Conservation (phyloP, 2,329 filamentous ascomycete genomes). For the Cryoendolithus antarcticus region DNA sequence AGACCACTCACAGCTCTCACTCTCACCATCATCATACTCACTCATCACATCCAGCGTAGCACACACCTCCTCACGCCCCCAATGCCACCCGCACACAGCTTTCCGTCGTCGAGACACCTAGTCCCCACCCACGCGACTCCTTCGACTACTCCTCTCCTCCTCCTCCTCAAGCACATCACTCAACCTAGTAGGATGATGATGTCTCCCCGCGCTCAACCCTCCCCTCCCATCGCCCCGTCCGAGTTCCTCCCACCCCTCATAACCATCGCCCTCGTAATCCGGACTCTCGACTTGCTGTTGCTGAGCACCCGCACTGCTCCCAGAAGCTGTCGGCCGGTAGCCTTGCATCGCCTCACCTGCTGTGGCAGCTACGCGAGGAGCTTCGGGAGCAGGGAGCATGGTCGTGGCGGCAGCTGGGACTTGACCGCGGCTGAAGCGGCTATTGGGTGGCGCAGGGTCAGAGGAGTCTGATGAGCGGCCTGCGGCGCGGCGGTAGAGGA, state of each 20-base stretch:
- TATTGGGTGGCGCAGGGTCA: neutral
- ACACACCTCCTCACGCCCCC: no score
- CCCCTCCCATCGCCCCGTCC: slow-evolving; percentile 29
- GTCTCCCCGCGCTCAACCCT: slow-evolving; percentile 31
- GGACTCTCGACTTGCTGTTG: slow-evolving; percentile 13
- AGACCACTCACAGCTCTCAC: no score
- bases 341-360: slow-evolving; percentile 22
- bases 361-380: slow-evolving; percentile 18
- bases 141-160: slow-evolving; percentile 35
- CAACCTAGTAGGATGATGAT: slow-evolving; percentile 77
- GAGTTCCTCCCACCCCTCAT: slow-evolving; percentile 59
- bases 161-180: slow-evolving; percentile 85
- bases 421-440: slow-evolving; percentile 1
- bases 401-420: neutral
- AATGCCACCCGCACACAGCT: no score
- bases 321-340: slow-evolving; percentile 10
- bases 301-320: slow-evolving; percentile 7
- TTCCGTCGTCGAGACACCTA: no score
- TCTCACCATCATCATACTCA: no score
- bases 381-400: slow-evolving; percentile 7
- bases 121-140: no score
- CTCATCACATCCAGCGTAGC: no score
- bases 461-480: no score
- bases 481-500: no score
- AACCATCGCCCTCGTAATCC: slow-evolving; percentile 39